Conservation (phyloP, 192 early-diverging fungal genomes). For the Backusella luteola region DNA sequence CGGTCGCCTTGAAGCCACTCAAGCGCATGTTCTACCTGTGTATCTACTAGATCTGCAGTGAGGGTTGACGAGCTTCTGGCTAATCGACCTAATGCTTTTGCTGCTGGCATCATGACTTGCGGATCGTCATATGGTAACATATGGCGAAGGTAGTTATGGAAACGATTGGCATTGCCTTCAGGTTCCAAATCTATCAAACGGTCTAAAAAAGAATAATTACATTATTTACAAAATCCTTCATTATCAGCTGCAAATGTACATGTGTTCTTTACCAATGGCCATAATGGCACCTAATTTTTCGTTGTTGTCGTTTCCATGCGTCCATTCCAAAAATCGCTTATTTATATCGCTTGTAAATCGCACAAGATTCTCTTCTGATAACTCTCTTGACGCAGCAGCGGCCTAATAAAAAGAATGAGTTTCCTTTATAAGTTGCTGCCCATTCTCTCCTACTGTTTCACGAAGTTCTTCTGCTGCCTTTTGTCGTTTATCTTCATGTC, state of each 20-base stretch:
- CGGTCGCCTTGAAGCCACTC: conserved; percentile 86
- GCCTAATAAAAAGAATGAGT: conserved; percentile 11
- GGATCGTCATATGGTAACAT: conserved; percentile 72
- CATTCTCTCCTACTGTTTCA: conserved; percentile 53
- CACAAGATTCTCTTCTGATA: conserved; percentile 68
- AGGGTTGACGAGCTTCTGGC: conserved; percentile 64
- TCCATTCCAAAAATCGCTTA: conserved; percentile 75
- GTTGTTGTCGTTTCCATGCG: conserved; percentile 69
- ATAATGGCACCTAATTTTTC: conserved; percentile 82
- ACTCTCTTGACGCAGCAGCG: conserved; percentile 47
- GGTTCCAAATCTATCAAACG: conserved; percentile 79
- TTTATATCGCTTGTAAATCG: conserved; percentile 82
- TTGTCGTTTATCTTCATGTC: conserved; percentile 60
- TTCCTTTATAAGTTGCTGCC: neutral
- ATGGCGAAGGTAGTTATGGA: conserved; percentile 78
- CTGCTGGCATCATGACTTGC: conserved; percentile 69
- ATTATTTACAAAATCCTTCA: neutral
- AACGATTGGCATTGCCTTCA: conserved; percentile 80
- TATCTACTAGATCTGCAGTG: conserved; percentile 81
- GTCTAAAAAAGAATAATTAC: conserved; percentile 44
- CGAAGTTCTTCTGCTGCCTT: conserved; percentile 59
- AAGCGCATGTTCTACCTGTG: conserved; percentile 78
- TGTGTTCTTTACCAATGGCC: conserved; percentile 63
- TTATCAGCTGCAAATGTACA: neutral
- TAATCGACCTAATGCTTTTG: conserved; percentile 73